Base-by-base conservation (phyloP, 371 early-diverging fungal species). In the Phascolomyces articulosus region DNA sequence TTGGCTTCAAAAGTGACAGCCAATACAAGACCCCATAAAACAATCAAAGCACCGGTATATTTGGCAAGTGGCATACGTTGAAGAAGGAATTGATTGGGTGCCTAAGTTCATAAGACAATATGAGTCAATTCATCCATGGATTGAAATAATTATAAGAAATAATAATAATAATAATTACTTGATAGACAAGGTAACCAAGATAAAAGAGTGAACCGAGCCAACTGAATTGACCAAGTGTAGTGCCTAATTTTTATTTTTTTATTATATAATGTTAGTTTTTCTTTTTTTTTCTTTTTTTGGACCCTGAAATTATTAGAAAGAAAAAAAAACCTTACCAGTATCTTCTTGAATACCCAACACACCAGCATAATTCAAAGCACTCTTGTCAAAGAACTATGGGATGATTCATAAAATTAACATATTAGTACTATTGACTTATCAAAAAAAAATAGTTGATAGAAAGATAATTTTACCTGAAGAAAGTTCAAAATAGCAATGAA, bases 311-410 rank as follows among this genome's bases (percentile, higher is more conserved):
- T 18, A 44, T 7, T 15, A 44, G 44, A 4, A 44, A 18, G 16
- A 15, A 8, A 13, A n/a, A 13, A n/a, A 44, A 4, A 18, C 0
- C 8, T 44, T 44, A 51, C 26, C n/a, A 16, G 66, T 65, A 31
- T 75, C 75, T 63, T 64, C 27, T 29, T 63, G 62, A 41, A 73
- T 62, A 27, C 60, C 62, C 44, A 73, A 55, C 1, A 57, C 65
- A 24, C 65, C 68, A 21, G 74, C 61, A 60, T 73, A 73, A 15
- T 69, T 70, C 13, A 73, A 15, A 4, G 74, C 61, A 20, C 71
- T 66, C 48, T 75, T 75, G 62, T 75, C 75, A 65, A 75, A 69
- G 48, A 64, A 75, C 70, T 75, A 64, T 11, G n/a, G n/a, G n/a
- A 40, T 9, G 7, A 15, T 9, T 40, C 40, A 9, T 40, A 15